These are phyloP conservation scores for Apiospora hydei DNA, from an alignment of 2,329 filamentous ascomycete species.

Conservation along the genomic window DNA sequence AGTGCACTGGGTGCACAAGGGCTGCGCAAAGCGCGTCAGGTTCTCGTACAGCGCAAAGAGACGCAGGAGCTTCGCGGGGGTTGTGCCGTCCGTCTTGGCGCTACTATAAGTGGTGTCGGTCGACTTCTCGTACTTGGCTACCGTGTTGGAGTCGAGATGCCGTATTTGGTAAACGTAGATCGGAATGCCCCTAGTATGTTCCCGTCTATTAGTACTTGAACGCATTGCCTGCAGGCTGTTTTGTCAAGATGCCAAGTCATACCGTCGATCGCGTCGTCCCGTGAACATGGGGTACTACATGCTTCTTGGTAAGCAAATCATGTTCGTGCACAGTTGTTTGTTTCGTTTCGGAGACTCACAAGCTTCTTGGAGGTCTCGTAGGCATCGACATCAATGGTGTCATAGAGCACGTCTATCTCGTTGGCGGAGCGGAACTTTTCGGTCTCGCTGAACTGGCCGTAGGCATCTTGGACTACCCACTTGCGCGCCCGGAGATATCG, in stretches of 20 bases:
- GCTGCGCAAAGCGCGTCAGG: conserved; percentile 85
- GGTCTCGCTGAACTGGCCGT: conserved; percentile 84
- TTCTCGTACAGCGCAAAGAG: conserved; percentile 95
- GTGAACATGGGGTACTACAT: conserved; percentile 93
- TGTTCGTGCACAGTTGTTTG: not conserved
- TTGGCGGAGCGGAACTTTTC: conserved; percentile 87
- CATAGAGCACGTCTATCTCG: conserved; percentile 79
- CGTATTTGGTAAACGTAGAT: conserved; percentile 90
- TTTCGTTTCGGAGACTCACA: conserved; percentile 51
- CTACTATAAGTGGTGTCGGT: conserved; percentile 58
- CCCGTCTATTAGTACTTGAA: not conserved
- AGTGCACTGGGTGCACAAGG: conserved; percentile 78
- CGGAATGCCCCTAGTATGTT: conserved; percentile 75
- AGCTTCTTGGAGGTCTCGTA: conserved; percentile 82
- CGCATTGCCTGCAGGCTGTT: not conserved
- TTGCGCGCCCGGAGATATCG: conserved; percentile 86
- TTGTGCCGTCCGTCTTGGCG: conserved; percentile 71
- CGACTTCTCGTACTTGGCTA: conserved; percentile 78
- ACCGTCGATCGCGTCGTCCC: conserved; percentile 79
- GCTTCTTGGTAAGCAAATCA: not conserved
- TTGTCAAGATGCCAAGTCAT: conserved; percentile 21
- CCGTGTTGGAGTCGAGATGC: conserved; percentile 81
- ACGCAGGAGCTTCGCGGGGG: conserved; percentile 78
- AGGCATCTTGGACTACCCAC: conserved; percentile 80
- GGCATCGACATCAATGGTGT: conserved; percentile 83